Base-by-base conservation (phyloP, 1,284 basidiomycete genomes). In the Cutaneotrichosporon sp. region DNA sequence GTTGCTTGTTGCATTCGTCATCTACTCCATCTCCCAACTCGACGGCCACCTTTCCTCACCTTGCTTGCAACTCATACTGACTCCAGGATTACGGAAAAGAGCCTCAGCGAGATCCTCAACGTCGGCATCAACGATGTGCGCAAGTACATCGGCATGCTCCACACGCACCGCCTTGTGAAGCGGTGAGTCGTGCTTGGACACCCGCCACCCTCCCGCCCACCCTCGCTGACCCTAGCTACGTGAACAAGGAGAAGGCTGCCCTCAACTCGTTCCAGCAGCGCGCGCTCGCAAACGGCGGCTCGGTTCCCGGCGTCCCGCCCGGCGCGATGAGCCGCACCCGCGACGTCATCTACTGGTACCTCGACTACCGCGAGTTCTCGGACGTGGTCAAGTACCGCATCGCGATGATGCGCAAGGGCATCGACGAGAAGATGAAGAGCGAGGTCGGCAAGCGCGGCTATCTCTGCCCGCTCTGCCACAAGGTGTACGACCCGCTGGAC, bases 301-400 rank as follows among this genome's bases (percentile, higher is more conserved):
- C 38, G 47, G 46, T 25, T 24, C 56, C 67, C 54, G 67, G 62
- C 16, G 52, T 50, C 18, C 18, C 33, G 1, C 51, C 51, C 29
- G 51, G 51, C 22, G 33, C 34, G 6, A 27, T 20, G 51, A 25
- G 36, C 46, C 61, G 53, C 42, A 51, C 56, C 24, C 59, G 67
- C 58, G 76, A 78, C 58, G 75, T 78, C 18, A 89, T 90, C 71
- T 99, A 98, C 82, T 99, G 93, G 82, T 98, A 92, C 80, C 90
- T 99, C 74, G 90, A 99, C 82, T 95, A 94, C 79, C 89, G 92
- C 70, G 87, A 89, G 73, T 95, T 97, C 74, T 92, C 92, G 80
- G 94, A 99, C 76, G 93, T 98, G 53, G 91, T 95, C 75, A 97
- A 98, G 79, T 99, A 95, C 91, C 85, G 94, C 38, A 87, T 99